Evolutionary conservation across 495 filamentous ascomycete species (phyloP).

Genomic region (Trichocladium antarcticum): DNA sequence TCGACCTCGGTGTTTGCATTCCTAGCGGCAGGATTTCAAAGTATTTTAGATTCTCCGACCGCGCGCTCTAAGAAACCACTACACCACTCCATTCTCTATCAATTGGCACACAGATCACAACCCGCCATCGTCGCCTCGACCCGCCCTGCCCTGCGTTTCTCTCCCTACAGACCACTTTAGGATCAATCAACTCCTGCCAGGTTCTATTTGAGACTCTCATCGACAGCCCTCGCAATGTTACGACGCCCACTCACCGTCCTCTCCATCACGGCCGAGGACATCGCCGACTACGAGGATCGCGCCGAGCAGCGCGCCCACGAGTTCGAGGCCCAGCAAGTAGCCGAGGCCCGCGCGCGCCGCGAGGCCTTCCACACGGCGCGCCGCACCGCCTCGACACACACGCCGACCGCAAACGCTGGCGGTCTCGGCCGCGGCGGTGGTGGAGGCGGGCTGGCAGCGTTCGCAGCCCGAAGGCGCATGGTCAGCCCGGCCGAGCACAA

Average conservation of each 20-base stretch:
- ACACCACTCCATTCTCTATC: neutral
- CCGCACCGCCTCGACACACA: conserved; percentile 8
- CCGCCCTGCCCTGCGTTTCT: too few species aligned
- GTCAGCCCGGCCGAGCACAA: neutral
- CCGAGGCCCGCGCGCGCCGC: conserved; percentile 20
- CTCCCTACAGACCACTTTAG: too few species aligned
- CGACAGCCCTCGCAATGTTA: conserved; percentile 46
- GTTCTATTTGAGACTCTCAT: neutral
- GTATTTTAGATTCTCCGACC: too few species aligned
- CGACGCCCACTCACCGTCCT: conserved; percentile 71
- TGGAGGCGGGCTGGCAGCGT: neutral
- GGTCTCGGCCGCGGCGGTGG: neutral
- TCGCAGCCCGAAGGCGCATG: neutral
- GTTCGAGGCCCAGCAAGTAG: conserved; percentile 13
- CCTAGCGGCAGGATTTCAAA: too few species aligned
- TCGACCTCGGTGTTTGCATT: too few species aligned
- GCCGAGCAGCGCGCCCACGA: conserved; percentile 24
- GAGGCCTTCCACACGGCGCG: conserved; percentile 14
- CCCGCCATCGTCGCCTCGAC: neutral
- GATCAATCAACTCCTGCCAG: neutral
- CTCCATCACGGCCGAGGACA: conserved; percentile 64
- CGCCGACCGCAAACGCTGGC: neutral
- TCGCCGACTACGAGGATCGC: conserved; percentile 63
- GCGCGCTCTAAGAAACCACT: too few species aligned
- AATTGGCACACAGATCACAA: neutral